These are phyloP conservation scores for Bipolaris cookei DNA, from an alignment of 2,329 filamentous ascomycete species.

Conservation along the genomic window DNA sequence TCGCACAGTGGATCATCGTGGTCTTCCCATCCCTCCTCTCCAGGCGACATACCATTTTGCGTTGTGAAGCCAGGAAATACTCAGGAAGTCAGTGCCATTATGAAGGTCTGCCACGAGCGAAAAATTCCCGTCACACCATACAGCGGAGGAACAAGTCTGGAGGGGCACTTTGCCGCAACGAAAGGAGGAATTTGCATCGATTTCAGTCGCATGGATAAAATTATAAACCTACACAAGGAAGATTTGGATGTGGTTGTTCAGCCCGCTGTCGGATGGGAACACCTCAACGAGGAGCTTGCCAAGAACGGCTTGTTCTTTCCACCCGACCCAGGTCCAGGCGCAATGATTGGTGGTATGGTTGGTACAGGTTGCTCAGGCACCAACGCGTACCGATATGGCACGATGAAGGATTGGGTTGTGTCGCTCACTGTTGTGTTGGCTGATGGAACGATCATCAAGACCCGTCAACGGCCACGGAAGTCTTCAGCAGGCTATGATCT, in stretches of 20 bases:
- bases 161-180: conserved; percentile 87
- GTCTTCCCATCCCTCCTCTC: conserved; percentile 60
- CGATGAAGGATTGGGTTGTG: conserved; percentile 93
- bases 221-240: conserved; percentile 76
- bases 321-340: conserved; percentile 87
- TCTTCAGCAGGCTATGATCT: conserved; percentile 91
- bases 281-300: conserved; percentile 78
- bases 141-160: conserved; percentile 85
- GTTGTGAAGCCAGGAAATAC: conserved; percentile 79
- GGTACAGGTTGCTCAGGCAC: conserved; percentile 80
- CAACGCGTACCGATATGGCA: conserved; percentile 90
- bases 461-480: conserved; percentile 84
- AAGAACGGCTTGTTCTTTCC: conserved; percentile 84
- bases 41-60: conserved; percentile 59
- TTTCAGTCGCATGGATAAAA: conserved; percentile 83
- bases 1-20: conserved; percentile 68
- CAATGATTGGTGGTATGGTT: conserved; percentile 90
- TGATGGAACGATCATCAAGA: conserved; percentile 89
- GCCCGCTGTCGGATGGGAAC: conserved; percentile 82
- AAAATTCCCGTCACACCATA: conserved; percentile 86
- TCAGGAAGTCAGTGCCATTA: conserved; percentile 82
- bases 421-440: conserved; percentile 86
- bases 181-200: conserved; percentile 84
- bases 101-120: conserved; percentile 84
- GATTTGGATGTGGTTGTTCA: conserved; percentile 64